Percentiles rank a stretch among this genome's conserved stretches.
Evolutionary conservation across 257 asterid species (phyloP).

Genomic region (Solanum paucissectum): DNA sequence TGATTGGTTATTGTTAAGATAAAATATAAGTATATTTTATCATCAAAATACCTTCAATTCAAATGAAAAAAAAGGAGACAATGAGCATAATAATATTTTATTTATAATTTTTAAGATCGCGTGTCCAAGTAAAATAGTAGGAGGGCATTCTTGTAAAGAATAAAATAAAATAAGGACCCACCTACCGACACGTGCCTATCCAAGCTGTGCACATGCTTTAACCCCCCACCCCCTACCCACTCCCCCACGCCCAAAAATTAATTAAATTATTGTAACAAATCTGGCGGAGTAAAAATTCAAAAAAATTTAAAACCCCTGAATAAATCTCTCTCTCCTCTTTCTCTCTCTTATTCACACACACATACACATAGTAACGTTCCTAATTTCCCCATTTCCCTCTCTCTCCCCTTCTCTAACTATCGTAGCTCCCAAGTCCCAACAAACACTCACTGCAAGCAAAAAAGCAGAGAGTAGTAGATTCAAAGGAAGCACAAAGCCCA

Average conservation of each 20-base stretch:
- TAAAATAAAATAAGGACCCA: background rate
- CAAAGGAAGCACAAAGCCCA: background rate
- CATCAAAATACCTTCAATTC: too few species aligned
- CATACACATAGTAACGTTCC: background rate
- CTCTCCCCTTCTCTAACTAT: background rate
- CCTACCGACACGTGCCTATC: conserved; percentile 20
- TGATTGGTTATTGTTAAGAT: too few species aligned
- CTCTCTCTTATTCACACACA: background rate
- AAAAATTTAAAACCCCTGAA: background rate
- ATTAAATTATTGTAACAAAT: background rate
- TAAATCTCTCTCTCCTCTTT: background rate
- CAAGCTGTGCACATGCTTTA: conserved; percentile 21
- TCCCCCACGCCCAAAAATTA: background rate
- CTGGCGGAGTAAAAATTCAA: conserved; percentile 13
- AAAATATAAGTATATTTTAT: too few species aligned
- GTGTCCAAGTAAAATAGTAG: too few species aligned
- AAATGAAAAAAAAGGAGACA: too few species aligned
- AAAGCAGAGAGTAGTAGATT: background rate
- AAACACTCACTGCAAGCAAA: background rate
- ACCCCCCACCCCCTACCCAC: background rate
- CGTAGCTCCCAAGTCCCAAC: conserved; percentile 14
- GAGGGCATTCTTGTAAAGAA: background rate
- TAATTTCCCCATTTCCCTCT: background rate
- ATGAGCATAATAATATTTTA: too few species aligned
- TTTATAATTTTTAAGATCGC: too few species aligned